Conservation (phyloP, 495 filamentous ascomycete species). For the Thermothielavioides terrestris region DNA sequence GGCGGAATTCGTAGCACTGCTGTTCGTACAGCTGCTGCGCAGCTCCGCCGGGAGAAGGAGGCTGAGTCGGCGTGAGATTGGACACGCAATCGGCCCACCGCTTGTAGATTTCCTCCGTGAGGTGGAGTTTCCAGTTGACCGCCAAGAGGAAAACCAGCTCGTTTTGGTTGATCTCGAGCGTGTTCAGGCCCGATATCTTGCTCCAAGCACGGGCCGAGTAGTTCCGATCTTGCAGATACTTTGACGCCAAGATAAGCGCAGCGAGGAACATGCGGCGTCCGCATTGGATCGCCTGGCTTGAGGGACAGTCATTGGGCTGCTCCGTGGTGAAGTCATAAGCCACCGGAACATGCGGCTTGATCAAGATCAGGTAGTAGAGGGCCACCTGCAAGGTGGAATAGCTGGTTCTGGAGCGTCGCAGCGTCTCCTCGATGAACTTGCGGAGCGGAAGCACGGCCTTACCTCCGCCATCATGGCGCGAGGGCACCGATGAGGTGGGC, state of each 20-base stretch:
- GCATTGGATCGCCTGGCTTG: conserved; percentile 80
- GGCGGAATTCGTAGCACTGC: conserved; percentile 58
- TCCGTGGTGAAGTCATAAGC: conserved; percentile 76
- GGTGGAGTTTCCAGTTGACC: conserved; percentile 90
- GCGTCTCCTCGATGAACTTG: conserved; percentile 94
- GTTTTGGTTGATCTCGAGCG: conserved; percentile 88
- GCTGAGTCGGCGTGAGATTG: conserved; percentile 65
- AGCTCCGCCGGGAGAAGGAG: conserved; percentile 47
- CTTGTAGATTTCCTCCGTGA: conserved; percentile 78
- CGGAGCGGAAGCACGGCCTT: conserved; percentile 80
- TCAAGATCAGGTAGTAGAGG: conserved; percentile 88
- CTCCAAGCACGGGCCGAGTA: conserved; percentile 97
- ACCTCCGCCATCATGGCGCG: conserved; percentile 46
- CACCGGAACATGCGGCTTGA: conserved; percentile 86
- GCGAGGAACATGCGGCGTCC: conserved; percentile 96
- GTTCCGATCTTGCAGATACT: conserved; percentile 96
- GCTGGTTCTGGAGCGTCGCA: conserved; percentile 88
- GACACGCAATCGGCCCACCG: conserved; percentile 88
- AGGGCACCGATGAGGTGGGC: conserved; percentile 63
- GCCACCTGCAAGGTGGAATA: conserved; percentile 97
- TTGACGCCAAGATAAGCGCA: conserved; percentile 85
- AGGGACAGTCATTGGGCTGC: conserved; percentile 64
- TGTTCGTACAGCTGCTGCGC: conserved; percentile 32
- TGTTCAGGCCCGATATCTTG: conserved; percentile 90
- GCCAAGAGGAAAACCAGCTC: conserved; percentile 87